Conservation (phyloP, 495 filamentous ascomycete species). For the Jackrogersella multiformis region DNA sequence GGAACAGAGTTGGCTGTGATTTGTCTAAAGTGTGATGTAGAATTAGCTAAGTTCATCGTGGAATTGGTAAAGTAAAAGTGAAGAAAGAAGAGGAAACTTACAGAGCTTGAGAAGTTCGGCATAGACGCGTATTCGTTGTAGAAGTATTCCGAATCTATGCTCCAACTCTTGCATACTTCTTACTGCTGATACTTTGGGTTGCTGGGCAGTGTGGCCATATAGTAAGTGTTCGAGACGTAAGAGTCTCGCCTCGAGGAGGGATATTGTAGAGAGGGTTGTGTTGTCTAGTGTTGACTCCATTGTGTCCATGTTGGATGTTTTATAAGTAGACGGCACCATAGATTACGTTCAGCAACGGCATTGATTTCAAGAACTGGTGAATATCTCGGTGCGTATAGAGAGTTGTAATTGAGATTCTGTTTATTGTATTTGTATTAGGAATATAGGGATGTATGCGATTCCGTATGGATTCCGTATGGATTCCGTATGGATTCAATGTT, state of each 20-base stretch:
- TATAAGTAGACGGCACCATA: too few species aligned
- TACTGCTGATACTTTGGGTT: constrained; percentile 56
- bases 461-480: too few species aligned
- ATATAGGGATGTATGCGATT: too few species aligned
- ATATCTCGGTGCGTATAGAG: too few species aligned
- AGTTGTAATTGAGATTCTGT: neutral
- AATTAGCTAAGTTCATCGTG: constrained; percentile 12
- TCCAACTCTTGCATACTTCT: constrained; percentile 73
- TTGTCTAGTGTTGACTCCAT: constrained; percentile 62
- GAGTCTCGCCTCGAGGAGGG: constrained; percentile 79
- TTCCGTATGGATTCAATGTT: too few species aligned
- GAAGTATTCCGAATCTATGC: constrained; percentile 53
- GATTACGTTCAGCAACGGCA: too few species aligned
- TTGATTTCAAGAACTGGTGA: too few species aligned
- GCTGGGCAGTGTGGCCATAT: constrained; percentile 60
- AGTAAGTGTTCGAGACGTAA: constrained; percentile 77
- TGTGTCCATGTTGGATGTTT: constrained; percentile 22
- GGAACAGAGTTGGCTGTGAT: constrained; percentile 59
- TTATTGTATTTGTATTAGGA: neutral
- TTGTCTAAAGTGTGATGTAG: constrained; percentile 49
- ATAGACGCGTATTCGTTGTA: constrained; percentile 56
- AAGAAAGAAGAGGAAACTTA: constrained; percentile 36
- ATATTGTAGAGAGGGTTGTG: constrained; percentile 70
- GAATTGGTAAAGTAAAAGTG: neutral
- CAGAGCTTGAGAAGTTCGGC: constrained; percentile 60